Conservation (phyloP, 768 basidiomycete species). For the Leucosporidium creatinivorum region DNA sequence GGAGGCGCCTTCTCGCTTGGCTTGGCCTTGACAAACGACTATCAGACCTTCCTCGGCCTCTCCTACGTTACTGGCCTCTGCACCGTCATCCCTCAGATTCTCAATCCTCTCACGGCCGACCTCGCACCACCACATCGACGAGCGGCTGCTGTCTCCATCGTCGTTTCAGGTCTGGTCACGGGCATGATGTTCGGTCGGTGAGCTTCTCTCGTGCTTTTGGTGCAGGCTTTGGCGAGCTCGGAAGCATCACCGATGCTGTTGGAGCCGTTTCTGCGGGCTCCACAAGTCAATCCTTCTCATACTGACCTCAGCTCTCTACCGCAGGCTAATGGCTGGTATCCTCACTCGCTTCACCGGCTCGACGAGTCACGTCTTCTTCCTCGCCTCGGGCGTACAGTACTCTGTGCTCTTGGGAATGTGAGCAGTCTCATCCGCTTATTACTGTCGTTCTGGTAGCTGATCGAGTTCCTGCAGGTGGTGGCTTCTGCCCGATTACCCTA, state of each 20-base stretch:
- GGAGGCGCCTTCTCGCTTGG: slow-evolving; percentile 61
- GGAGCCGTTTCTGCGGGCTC: no score
- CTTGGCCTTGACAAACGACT: slow-evolving; percentile 51
- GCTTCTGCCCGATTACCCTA: slow-evolving; percentile 47
- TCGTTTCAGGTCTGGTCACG: slow-evolving; percentile 36
- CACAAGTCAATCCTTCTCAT: no score
- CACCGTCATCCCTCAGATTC: slow-evolving; percentile 37
- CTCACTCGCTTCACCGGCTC: slow-evolving; percentile 6
- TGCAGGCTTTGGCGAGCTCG: background rate
- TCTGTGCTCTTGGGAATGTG: slow-evolving; percentile 39
- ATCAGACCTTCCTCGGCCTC: slow-evolving; percentile 54
- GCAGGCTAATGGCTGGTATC: slow-evolving; percentile 14
- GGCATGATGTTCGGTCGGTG: slow-evolving; percentile 15
- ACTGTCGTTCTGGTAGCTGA: no score
- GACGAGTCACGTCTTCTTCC: slow-evolving; percentile 11
- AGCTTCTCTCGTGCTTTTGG: background rate
- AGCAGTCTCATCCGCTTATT: no score
- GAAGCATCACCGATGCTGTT: background rate
- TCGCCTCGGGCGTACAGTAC: slow-evolving; percentile 8
- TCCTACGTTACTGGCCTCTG: slow-evolving; percentile 48
- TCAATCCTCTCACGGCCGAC: slow-evolving; percentile 70
- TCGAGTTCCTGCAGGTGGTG: slow-evolving; percentile 30
- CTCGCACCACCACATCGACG: slow-evolving; percentile 67
- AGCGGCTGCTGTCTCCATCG: slow-evolving; percentile 64
- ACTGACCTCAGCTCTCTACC: no score